These are phyloP conservation scores for Articulospora tetracladia DNA, from an alignment of 495 filamentous ascomycete genomes.

Conservation along the genomic window DNA sequence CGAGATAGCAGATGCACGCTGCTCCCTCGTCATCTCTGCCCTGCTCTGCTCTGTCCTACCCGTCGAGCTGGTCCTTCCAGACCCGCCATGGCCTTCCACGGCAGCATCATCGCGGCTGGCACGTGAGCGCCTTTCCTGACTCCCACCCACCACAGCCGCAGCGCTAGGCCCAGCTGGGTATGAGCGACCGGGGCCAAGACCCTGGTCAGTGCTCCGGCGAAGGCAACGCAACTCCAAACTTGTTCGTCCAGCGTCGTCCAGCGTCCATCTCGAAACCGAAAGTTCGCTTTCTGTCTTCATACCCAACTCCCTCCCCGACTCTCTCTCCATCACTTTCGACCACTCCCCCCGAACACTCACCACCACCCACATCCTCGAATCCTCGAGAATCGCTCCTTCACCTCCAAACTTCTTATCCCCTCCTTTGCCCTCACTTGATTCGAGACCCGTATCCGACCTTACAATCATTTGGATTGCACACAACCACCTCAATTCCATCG, in stretches of 20 bases:
- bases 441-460: no score
- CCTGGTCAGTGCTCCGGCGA: no score
- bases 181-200: no score
- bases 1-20: neutral
- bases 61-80: no score
- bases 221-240: neutral
- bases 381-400: conserved; percentile 35
- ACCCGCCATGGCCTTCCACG: no score
- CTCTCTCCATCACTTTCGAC: conserved; percentile 19
- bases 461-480: conserved; percentile 25
- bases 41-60: neutral
- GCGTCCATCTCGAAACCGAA: neutral
- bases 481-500: conserved; percentile 26
- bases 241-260: neutral
- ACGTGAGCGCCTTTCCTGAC: no score
- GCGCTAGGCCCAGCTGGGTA: no score
- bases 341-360: conserved; percentile 9
- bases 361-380: conserved; percentile 30
- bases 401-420: conserved; percentile 35
- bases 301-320: conserved; percentile 11
- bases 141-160: no score
- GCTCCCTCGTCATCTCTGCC: neutral
- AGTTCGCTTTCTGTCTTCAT: neutral
- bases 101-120: no score
- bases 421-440: conserved; percentile 43